Base-by-base conservation (phyloP, 495 filamentous ascomycete genomes). In the Neurospora discreta region DNA sequence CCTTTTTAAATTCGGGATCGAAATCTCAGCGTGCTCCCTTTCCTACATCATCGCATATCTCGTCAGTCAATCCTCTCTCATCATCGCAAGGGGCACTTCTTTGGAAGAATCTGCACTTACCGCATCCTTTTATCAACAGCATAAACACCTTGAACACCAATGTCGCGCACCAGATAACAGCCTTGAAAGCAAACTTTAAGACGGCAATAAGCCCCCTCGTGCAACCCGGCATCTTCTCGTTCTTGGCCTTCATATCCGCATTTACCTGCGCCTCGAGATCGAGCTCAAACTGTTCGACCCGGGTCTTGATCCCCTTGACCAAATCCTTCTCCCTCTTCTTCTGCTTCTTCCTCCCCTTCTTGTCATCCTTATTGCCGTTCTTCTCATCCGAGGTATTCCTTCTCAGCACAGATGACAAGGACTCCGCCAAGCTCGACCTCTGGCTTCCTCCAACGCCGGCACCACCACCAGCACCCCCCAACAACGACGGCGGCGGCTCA, bases 261-360 rank as follows among this genome's bases (percentile, higher is more conserved):
- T 60, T 60, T 1, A 76, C 77, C 80, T 88, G 86, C 71, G 85
- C 87, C 78, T 87, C 86, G 13, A 88, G 73, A 70, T 88, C 86
- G 10, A 88, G 80, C 76, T 88, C 86, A 70, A 87, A 89, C 73
- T 84, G 82, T 74, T 86, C 85, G 69, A 87, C 77, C 11, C 78
- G 71, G 38, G 73, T 75, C 78, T 82, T 82, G 52, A 68, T 60
- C 9, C 26, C 52, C 18, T 39, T 71, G 9, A 9, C 30, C 30
- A 69, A 23, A 30, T 73, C 74, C 43, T 68, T 68, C 18, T 65
- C 30, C 70, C 73, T 72, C 76, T 71, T 73, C 65, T 72, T 72
- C 70, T 73, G 71, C 76, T 71, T 73, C 65, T 72, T 72, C 44
- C 10, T 11, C 41, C 75, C 75, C 71, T 75, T 75, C 16, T 72